Evolutionary conservation across 257 asterid species (phyloP).

Genomic region (Asclepias syriaca): DNA sequence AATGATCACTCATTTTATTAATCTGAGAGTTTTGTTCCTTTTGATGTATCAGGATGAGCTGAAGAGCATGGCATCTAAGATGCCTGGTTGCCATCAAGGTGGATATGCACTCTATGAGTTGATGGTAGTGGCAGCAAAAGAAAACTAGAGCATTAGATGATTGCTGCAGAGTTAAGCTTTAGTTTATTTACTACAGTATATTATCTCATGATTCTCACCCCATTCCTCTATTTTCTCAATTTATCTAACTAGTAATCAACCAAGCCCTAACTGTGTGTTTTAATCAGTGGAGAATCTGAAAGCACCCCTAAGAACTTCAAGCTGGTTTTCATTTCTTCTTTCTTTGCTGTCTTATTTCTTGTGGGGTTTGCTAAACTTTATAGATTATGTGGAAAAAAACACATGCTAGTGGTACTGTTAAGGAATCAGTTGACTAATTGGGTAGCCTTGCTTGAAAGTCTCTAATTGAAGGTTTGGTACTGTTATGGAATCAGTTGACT

Average conservation of each 20-base stretch:
- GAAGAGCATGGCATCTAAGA: conserved; percentile 41
- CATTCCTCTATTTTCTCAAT: background rate
- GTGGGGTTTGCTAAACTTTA: conserved; percentile 6
- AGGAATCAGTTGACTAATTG: background rate
- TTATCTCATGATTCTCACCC: background rate
- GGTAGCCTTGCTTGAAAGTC: background rate
- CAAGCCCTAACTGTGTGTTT: background rate
- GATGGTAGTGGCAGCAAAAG: conserved; percentile 41
- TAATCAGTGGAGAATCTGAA: background rate
- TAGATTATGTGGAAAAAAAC: background rate
- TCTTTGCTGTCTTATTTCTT: background rate
- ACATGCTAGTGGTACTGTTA: background rate
- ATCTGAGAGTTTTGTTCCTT: background rate
- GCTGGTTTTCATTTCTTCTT: background rate
- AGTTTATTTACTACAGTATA: background rate
- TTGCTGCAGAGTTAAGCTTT: background rate
- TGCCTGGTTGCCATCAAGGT: conserved; percentile 98
- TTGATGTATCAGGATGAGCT: conserved; percentile 46
- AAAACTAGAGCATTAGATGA: background rate
- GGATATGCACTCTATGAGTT: conserved; percentile 74
- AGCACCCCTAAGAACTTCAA: background rate
- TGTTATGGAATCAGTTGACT: background rate
- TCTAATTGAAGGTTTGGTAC: background rate
- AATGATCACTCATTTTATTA: background rate
- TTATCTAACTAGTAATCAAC: background rate